phyloP scores from a whole-genome alignment of 305 asterid species.

The Salvia sclarea region DNA sequence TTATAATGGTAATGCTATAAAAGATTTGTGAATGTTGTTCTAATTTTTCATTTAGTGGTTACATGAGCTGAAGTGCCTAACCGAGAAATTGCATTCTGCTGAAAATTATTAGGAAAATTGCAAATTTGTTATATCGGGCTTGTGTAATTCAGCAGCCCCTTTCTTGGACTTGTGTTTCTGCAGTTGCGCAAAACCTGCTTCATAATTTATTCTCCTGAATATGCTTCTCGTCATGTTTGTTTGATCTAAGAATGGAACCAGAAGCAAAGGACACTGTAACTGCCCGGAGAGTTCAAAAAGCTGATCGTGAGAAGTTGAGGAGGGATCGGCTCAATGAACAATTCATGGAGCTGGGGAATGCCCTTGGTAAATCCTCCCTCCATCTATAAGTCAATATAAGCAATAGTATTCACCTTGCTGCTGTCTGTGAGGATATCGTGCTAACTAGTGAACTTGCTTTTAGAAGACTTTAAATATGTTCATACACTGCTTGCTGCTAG shows the following conservation, averaged over 20 bases:
- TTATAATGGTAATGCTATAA: background rate
- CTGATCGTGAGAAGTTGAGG: constrained; percentile 94
- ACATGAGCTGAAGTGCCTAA: background rate
- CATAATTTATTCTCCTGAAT: constrained; percentile 16
- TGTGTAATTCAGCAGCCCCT: background rate
- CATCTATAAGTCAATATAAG: background rate
- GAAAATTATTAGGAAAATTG: background rate
- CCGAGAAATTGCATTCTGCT: background rate
- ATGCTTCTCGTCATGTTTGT: constrained; percentile 8
- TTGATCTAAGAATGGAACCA: constrained; percentile 57
- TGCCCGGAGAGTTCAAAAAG: constrained; percentile 91
- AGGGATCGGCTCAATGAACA: constrained; percentile 97
- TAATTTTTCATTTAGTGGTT: background rate
- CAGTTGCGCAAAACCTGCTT: background rate
- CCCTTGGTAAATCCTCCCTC: constrained; percentile 62
- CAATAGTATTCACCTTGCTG: background rate
- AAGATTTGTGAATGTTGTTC: background rate
- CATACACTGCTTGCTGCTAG: constrained; percentile 8
- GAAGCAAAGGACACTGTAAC: constrained; percentile 60
- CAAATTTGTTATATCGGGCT: constrained; percentile 3
- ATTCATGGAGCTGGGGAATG: constrained; percentile 76
- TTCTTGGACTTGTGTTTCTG: background rate
- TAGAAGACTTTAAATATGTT: background rate
- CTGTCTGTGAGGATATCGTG: background rate
- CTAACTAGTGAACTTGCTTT: background rate